phyloP scores from a whole-genome alignment of 2,329 filamentous ascomycete species.

The Onygenales sp. region DNA sequence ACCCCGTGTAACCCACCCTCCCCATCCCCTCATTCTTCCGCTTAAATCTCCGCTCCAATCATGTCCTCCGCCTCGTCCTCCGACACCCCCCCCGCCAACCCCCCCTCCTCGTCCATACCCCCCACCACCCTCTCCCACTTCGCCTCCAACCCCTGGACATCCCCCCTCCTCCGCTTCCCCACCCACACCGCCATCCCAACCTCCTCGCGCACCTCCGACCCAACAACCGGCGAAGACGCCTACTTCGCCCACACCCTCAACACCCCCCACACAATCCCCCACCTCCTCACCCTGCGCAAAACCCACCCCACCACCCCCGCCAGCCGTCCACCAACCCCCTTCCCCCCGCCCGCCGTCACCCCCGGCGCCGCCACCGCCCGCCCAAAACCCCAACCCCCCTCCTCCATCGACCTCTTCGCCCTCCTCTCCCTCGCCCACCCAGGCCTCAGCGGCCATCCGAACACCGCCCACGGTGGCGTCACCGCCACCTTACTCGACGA shows the following conservation, averaged over 20 bases:
- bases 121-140: slow-evolving; percentile 13
- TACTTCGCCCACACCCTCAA: slow-evolving; percentile 32
- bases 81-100: neutral
- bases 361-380: slow-evolving; percentile 6
- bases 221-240: slow-evolving; percentile 32
- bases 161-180: slow-evolving; percentile 21
- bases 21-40: too few relatives aligned
- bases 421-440: slow-evolving; percentile 25
- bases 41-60: too few relatives aligned
- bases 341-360: slow-evolving; percentile 12
- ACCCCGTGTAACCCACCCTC: too few relatives aligned
- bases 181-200: slow-evolving; percentile 31
- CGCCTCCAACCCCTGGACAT: slow-evolving; percentile 20
- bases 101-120: slow-evolving; percentile 5
- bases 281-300: slow-evolving; percentile 28
- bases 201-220: slow-evolving; percentile 30
- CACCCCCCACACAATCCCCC: slow-evolving; percentile 31
- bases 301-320: slow-evolving; percentile 10
- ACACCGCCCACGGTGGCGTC: slow-evolving; percentile 32
- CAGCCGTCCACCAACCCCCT: slow-evolving; percentile 14
- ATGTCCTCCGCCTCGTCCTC: neutral
- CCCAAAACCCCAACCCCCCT: neutral
- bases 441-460: slow-evolving; percentile 31
- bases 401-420: slow-evolving; percentile 22
- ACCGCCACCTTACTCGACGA: slow-evolving; percentile 35